Conservation (phyloP, 2,329 filamentous ascomycete species). For the Aspergillus calidoustus region DNA sequence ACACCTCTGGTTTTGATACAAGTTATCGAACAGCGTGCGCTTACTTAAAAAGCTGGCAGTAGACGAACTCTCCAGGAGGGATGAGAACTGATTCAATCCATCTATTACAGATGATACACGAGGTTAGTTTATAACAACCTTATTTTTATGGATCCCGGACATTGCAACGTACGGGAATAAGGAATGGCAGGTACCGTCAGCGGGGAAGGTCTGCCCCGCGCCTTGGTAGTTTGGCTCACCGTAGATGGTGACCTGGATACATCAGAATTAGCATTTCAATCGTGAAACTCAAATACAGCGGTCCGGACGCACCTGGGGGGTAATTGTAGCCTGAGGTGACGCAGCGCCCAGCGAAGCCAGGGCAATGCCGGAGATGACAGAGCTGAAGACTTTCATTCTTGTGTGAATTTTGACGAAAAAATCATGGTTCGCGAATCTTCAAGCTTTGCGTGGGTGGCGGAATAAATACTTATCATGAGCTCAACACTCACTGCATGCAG, state of each 20-base stretch:
- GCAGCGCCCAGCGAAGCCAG: neutral
- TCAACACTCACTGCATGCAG: neutral
- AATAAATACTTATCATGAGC: neutral
- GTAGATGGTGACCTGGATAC: neutral
- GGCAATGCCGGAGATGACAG: neutral
- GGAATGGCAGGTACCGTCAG: neutral
- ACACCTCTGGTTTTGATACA: neutral
- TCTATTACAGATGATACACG: neutral
- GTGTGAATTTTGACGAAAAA: neutral
- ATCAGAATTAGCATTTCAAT: neutral
- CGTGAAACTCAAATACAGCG: neutral
- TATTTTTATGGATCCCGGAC: neutral
- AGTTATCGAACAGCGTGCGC: neutral
- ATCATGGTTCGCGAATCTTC: neutral
- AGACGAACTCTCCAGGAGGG: neutral
- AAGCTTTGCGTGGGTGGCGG: neutral
- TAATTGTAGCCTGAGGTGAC: neutral
- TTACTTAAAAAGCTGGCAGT: neutral
- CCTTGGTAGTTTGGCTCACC: neutral
- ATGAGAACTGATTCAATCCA: neutral
- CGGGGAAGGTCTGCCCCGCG: neutral
- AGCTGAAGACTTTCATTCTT: neutral
- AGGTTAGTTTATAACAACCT: neutral
- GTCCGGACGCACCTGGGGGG: neutral
- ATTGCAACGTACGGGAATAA: neutral